These are phyloP conservation scores for Lanmaoa pseudosensibilis DNA, from an alignment of 768 basidiomycete species.

Conservation along the genomic window DNA sequence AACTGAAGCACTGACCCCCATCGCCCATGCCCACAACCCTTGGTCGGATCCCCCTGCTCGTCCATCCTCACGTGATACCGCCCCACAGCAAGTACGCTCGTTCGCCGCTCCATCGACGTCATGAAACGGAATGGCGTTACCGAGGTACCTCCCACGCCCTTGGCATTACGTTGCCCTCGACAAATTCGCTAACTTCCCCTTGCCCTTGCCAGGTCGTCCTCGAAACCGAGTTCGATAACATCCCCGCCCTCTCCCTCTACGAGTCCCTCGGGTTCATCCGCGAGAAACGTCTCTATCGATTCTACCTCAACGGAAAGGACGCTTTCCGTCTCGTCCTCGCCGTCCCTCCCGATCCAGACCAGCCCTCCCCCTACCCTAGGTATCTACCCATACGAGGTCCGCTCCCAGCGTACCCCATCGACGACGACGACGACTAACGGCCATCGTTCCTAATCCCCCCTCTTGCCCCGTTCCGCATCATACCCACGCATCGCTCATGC, in stretches of 20 bases:
- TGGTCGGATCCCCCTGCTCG: background rate
- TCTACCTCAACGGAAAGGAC: constrained; percentile 97
- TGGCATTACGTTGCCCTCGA: background rate
- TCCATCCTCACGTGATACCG: background rate
- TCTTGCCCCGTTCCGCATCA: constrained; percentile 1
- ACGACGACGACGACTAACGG: constrained; percentile 22
- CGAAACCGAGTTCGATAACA: constrained; percentile 95
- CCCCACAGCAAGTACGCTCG: constrained; percentile 74
- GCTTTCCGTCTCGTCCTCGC: constrained; percentile 81
- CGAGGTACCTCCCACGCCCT: constrained; percentile 62
- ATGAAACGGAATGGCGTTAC: constrained; percentile 85
- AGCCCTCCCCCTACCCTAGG: constrained; percentile 10
- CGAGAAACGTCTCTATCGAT: constrained; percentile 91
- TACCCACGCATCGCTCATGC: constrained; percentile 10
- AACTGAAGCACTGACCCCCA: background rate
- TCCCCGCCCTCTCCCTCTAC: constrained; percentile 84
- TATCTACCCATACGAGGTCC: constrained; percentile 16
- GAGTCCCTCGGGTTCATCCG: constrained; percentile 92
- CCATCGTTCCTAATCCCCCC: background rate
- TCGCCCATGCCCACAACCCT: constrained; percentile 3
- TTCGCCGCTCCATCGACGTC: constrained; percentile 74
- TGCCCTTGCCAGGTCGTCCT: constrained; percentile 93
- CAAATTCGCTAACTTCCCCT: background rate
- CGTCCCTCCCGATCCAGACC: constrained; percentile 42
- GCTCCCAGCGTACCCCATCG: constrained; percentile 23